Percentiles rank a stretch among this genome's conserved stretches.
Evolutionary conservation across 2,329 filamentous ascomycete genomes (phyloP).

Genomic region (Penicillium sp.): DNA sequence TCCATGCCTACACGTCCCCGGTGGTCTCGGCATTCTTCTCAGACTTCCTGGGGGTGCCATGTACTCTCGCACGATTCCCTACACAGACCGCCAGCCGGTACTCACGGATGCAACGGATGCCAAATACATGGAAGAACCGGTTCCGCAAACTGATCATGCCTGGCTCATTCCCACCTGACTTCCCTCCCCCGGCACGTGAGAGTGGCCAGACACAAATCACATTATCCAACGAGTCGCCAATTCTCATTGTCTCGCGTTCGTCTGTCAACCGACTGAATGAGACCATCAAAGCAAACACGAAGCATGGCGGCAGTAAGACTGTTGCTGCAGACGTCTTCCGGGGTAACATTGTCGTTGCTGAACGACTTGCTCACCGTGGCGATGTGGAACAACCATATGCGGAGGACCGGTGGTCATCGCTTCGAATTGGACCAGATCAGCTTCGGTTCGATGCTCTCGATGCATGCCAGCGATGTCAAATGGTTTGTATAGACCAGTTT

Average conservation of each 20-base stretch:
- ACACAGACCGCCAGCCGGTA: constrained; percentile 66
- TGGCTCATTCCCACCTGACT: constrained; percentile 53
- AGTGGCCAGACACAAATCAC: constrained; percentile 57
- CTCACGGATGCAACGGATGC: constrained; percentile 68
- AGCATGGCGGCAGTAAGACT: constrained; percentile 55
- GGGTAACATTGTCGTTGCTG: constrained; percentile 77
- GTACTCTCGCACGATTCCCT: constrained; percentile 80
- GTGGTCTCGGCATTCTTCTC: constrained; percentile 77
- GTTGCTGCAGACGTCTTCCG: constrained; percentile 76
- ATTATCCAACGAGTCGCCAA: constrained; percentile 90
- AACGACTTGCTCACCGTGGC: constrained; percentile 46
- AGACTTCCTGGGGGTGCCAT: constrained; percentile 70
- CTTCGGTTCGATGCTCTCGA: constrained; percentile 64
- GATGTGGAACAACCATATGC: constrained; percentile 62
- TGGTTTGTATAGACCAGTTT: constrained; percentile 90
- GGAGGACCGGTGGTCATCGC: constrained; percentile 73
- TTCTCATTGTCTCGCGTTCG: constrained; percentile 76
- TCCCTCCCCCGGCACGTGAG: constrained; percentile 54
- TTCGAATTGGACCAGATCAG: constrained; percentile 60
- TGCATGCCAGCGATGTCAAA: constrained; percentile 85
- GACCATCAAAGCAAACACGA: constrained; percentile 60
- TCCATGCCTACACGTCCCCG: constrained; percentile 67
- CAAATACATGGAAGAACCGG: constrained; percentile 28
- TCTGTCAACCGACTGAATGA: constrained; percentile 78
- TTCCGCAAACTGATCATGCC: constrained; percentile 44